Evolutionary conservation across 495 filamentous ascomycete genomes (phyloP).

Genomic region (Bacidia rubella): DNA sequence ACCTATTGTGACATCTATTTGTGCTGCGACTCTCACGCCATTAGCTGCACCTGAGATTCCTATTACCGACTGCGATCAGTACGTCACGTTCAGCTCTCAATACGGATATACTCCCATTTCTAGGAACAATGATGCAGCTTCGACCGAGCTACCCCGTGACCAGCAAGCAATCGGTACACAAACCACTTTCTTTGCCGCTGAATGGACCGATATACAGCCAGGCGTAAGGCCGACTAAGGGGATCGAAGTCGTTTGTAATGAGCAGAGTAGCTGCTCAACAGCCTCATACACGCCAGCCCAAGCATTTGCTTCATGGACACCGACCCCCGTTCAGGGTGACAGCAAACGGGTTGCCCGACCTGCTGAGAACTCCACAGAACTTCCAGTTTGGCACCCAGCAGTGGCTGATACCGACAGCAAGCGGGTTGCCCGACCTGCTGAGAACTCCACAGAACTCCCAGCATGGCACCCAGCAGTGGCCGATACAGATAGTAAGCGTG

Average conservation of each 20-base stretch:
- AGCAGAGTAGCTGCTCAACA: background rate
- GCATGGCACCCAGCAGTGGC: no score
- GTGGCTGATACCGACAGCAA: background rate
- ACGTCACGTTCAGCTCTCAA: slow-evolving; percentile 7
- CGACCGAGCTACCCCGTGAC: background rate
- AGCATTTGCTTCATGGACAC: background rate
- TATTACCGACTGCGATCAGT: slow-evolving; percentile 11
- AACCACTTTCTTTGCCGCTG: slow-evolving; percentile 9
- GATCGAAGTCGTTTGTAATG: background rate
- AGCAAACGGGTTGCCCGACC: background rate
- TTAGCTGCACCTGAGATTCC: background rate
- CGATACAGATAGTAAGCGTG: no score
- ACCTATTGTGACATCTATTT: slow-evolving; percentile 6
- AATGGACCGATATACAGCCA: slow-evolving; percentile 4
- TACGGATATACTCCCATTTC: background rate
- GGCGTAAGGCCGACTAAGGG: slow-evolving; percentile 2
- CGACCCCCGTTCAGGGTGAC: background rate
- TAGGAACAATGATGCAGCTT: background rate
- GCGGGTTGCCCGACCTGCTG: no score
- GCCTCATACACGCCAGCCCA: background rate
- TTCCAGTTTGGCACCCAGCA: no score
- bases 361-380: no score
- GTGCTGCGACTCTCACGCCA: slow-evolving; percentile 7
- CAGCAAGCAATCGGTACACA: background rate
- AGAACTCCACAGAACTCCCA: no score